Evolutionary conservation across 108 stramenopile species (phyloP), one percentile per base, ranked within the genome.

Genomic region (Cyclostephanos tholiformis): DNA sequence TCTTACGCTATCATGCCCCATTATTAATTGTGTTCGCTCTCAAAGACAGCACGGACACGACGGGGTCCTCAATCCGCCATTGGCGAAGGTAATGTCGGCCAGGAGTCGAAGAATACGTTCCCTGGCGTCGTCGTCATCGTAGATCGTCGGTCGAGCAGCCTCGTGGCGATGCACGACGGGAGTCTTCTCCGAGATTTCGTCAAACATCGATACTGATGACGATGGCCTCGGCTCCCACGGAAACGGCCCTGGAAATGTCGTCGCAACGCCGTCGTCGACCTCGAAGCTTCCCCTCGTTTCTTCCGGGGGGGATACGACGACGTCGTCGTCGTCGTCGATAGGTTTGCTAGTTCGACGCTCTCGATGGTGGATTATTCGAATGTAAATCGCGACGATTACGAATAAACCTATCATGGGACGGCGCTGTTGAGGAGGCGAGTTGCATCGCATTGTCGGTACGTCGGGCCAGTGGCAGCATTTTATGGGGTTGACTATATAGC

Each of bases 51-150:
- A 86, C 6, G 76, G 80, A 60, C 85, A 86, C 36, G 46, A 60
- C n/a, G 85, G 85, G 26, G 53, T n/a, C 26, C 85, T 51, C 16
- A 86, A 35, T 17, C 85, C 83, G 51, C 80, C 83, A 53, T 77
- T 77, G 17, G 85, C 85, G 84, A 86, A 86, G 9, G 85, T 84
- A 83, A 86, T 86, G 61, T 59, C 39, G 7, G 85, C 75, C 43
- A 86, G 52, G 71, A 86, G 84, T 48, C 77, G 49, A 16, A 86
- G 12, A 0, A 46, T 14, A 2, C 44, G 13, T 14, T 4, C 44
- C 14, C 0, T 14, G 14, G 14, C 44, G 16, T 16, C 44, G 44
- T 3, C 44, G 16, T 16, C 44, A 10, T 41, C 41, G 4, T 41
- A 3, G 9, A 10, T 12, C 41, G 41, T 9, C 9, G 41, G 12